These are phyloP conservation scores for Eucalyptus cladocalyx DNA, from an alignment of 345 rosid genomes.

Conservation along the genomic window DNA sequence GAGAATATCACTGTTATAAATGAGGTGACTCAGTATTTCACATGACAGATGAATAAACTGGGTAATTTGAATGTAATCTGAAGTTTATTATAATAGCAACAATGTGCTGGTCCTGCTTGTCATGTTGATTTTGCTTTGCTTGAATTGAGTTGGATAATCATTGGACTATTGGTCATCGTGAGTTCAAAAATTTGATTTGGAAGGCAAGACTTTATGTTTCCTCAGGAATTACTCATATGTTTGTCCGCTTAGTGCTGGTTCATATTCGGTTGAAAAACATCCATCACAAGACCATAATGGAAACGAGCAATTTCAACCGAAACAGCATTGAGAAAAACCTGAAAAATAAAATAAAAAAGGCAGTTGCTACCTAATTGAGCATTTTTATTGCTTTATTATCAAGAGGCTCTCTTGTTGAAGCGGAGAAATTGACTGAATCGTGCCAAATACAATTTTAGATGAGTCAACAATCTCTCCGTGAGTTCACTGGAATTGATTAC, in stretches of 20 bases:
- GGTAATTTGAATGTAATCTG: too few relatives aligned
- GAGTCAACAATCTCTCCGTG: neutral
- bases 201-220: neutral
- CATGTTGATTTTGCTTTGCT: neutral
- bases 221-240: neutral
- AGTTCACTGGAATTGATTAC: neutral
- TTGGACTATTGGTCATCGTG: neutral
- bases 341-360: too few relatives aligned
- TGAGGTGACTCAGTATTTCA: neutral
- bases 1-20: constrained; percentile 5
- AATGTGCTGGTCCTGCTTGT: neutral
- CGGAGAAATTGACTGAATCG: neutral
- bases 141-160: neutral
- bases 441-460: neutral
- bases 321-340: neutral
- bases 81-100: too few relatives aligned
- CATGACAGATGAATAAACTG: neutral
- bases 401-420: neutral
- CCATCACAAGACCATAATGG: neutral
- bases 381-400: neutral
- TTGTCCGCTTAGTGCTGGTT: neutral
- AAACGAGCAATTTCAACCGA: neutral
- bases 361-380: neutral
- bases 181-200: neutral
- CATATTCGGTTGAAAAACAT: neutral